These are phyloP conservation scores for Phytophthora lateralis DNA, from an alignment of 352 stramenopile species.

Conservation along the genomic window DNA sequence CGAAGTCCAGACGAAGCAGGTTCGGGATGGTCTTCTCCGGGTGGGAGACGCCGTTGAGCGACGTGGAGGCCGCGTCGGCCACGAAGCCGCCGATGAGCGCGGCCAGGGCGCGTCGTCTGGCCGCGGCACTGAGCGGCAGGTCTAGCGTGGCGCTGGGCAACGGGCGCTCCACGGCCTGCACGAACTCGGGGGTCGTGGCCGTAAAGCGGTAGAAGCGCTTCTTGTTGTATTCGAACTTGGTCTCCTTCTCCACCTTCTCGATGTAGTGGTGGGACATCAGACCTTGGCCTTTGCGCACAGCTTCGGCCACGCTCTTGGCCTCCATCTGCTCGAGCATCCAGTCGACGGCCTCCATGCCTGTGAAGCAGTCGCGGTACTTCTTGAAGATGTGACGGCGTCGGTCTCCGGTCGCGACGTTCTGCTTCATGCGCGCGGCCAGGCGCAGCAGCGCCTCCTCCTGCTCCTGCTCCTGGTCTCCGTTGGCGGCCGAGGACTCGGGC, in stretches of 20 bases:
- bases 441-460: conserved; percentile 73
- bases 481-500: conserved; percentile 43
- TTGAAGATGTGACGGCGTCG: conserved; percentile 79
- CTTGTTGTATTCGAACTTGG: conserved; percentile 87
- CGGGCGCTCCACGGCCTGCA: conserved; percentile 47
- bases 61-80: conserved; percentile 76
- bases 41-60: conserved; percentile 77
- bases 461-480: conserved; percentile 52
- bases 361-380: conserved; percentile 85
- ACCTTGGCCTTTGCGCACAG: conserved; percentile 80
- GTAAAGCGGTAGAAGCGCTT: conserved; percentile 85
- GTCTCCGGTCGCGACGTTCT: conserved; percentile 77
- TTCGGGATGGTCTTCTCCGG: conserved; percentile 84
- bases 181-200: conserved; percentile 76
- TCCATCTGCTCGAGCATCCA: conserved; percentile 90
- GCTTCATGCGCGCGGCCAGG: conserved; percentile 78
- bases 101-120: conserved; percentile 61
- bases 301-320: conserved; percentile 77
- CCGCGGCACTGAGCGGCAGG: conserved; percentile 64
- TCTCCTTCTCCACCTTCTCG: conserved; percentile 82
- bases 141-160: conserved; percentile 65
- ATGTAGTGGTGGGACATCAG: conserved; percentile 73
- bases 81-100: conserved; percentile 81
- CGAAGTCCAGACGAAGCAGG: conserved; percentile 70
- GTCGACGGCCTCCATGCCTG: conserved; percentile 84